A percentile compares a stretch with the other conserved stretches of the same genome.
Conservation (phyloP, 2,329 filamentous ascomycete genomes). For the Ophiocordyceps robertsii region DNA sequence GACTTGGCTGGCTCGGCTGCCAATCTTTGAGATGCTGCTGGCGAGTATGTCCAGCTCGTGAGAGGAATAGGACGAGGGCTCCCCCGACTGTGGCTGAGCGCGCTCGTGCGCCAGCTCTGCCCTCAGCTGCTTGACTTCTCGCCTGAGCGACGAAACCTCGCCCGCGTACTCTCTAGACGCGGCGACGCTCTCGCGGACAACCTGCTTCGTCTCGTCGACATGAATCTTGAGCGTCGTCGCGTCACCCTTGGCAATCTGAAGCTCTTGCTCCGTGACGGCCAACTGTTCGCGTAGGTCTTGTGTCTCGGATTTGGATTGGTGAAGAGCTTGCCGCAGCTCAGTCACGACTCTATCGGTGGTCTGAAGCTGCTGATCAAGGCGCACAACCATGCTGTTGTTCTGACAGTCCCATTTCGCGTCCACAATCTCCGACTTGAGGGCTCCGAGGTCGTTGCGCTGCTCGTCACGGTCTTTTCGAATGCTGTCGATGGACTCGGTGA, state of each 20-base stretch:
- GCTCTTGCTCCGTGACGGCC: constrained; percentile 8
- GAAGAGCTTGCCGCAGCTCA: constrained; percentile 7
- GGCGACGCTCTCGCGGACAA: constrained; percentile 10
- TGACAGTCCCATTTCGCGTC: constrained; percentile 6
- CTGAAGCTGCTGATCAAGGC: constrained; percentile 11
- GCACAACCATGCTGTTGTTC: constrained; percentile 5
- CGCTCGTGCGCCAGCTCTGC: constrained; percentile 14
- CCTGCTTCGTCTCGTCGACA: constrained; percentile 9
- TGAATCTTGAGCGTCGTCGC: constrained; percentile 11
- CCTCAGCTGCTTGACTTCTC: constrained; percentile 18
- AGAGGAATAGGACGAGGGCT: constrained; percentile 10
- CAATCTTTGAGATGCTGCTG: constrained; percentile 23
- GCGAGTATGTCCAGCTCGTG: constrained; percentile 26
- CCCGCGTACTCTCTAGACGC: constrained; percentile 12
- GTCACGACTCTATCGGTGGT: constrained; percentile 8
- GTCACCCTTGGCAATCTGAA: constrained; percentile 9
- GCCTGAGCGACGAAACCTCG: constrained; percentile 17
- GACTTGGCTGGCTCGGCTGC: constrained; percentile 22
- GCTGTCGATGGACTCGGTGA: constrained; percentile 14
- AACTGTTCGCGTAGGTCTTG: constrained; percentile 11
- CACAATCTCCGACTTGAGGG: constrained; percentile 12
- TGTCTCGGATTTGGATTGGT: constrained; percentile 6
- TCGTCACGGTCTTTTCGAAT: constrained; percentile 11
- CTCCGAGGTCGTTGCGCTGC: constrained; percentile 12
- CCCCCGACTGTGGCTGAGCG: constrained; percentile 5